Evolutionary conservation across 2,329 filamentous ascomycete species (phyloP), one percentile per base, ranked within the genome.

Genomic region (Cladophialophora yegresii): DNA sequence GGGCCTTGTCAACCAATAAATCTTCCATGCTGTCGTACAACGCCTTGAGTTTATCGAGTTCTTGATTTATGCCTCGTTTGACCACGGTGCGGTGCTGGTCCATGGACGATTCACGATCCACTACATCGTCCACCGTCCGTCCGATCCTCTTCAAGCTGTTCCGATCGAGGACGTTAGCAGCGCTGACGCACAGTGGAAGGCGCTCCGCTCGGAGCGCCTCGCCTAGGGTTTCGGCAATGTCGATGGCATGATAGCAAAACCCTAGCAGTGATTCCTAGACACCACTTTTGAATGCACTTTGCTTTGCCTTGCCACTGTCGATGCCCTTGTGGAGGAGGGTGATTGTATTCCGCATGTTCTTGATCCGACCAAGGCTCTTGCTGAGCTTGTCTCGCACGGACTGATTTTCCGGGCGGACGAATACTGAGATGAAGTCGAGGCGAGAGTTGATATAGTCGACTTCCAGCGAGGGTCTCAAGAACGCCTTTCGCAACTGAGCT

Each of bases 31-130:
- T 90, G 69, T 91, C 87, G 68, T 96, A 96, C 1, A 82, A 86
- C 65, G 86, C 83, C 74, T 93, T 96, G 70, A 93, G 82, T 23
- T 85, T 81, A 73, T 99, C 95, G 0, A 99, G 83, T 49, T 89
- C 84, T 30, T 82, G 76, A 72, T 95, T 89, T 13, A 96, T 78
- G 0, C 91, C 90, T 22, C 83, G 77, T 56, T 85, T 85, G 12
- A 99, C 87, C 2, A 91, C 87, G 1, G 89, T 90, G 26, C 90
- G 87, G 62, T 86, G 85, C 68, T 89, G 85, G 54, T 87, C 83
- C 62, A 86, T 86, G 0, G 70, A 71, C 20, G 56, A 61, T 40
- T 71, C 64, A 4, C 68, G 56, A 57, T 71, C 70, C 10, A 85
- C 83, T 13, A 87, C 89, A 60, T 88, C 84, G 49, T 85, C 85